Percentiles rank a stretch among this genome's conserved stretches.
Evolutionary conservation across 495 filamentous ascomycete genomes (phyloP).

Genomic region (Aspergillus olivimuriae): DNA sequence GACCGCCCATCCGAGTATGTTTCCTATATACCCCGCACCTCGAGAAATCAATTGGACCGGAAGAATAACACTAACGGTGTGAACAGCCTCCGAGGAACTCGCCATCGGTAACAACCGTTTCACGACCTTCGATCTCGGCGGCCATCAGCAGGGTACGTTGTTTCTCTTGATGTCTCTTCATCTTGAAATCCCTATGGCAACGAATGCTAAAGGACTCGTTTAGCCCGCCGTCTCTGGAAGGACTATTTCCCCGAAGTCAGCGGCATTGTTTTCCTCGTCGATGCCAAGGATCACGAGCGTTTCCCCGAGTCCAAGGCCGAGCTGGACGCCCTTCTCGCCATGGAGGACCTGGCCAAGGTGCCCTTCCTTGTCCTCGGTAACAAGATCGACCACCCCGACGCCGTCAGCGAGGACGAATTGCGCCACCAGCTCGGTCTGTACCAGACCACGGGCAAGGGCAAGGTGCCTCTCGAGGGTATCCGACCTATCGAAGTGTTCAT

Average conservation of each 20-base stretch:
- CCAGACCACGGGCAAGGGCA: constrained; percentile 97
- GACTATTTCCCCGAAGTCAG: constrained; percentile 98
- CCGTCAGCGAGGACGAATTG: constrained; percentile 90
- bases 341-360: constrained; percentile 90
- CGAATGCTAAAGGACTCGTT: no score
- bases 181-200: no score
- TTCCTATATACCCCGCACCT: neutral
- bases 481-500: constrained; percentile 97
- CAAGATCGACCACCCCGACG: constrained; percentile 98
- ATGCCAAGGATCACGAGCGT: constrained; percentile 93
- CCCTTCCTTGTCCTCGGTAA: constrained; percentile 94
- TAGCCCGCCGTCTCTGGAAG: constrained; percentile 95
- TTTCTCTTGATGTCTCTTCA: no score
- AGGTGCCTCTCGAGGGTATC: constrained; percentile 89
- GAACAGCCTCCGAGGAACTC: constrained; percentile 82
- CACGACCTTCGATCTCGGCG: constrained; percentile 95
- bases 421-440: constrained; percentile 84
- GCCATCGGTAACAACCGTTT: constrained; percentile 94
- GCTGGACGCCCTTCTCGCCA: constrained; percentile 85
- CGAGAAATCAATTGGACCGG: no score
- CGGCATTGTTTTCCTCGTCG: constrained; percentile 96
- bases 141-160: constrained; percentile 83
- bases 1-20: constrained; percentile 81
- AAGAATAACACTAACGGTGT: constrained; percentile 7
- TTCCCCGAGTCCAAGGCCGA: constrained; percentile 92